Conservation (phyloP, 2,329 filamentous ascomycete species). For the Fusarium longipes region DNA sequence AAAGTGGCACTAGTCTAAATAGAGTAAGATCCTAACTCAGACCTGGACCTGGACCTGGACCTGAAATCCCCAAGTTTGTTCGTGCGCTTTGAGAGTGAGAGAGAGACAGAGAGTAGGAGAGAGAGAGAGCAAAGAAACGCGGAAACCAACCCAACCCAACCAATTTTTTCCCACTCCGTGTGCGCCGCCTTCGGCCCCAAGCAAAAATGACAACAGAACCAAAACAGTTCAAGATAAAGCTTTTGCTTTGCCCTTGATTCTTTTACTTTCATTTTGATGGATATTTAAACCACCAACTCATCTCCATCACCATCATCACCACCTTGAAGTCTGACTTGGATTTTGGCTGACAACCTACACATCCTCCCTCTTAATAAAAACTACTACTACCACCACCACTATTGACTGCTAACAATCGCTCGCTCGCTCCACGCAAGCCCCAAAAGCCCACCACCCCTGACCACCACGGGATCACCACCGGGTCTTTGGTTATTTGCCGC, state of each 20-base stretch:
- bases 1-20: slow-evolving; percentile 30
- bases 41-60: slow-evolving; percentile 13
- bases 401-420: slow-evolving; percentile 15
- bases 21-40: slow-evolving; percentile 18
- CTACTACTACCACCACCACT: slow-evolving; percentile 2
- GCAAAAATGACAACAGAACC: slow-evolving; percentile 56
- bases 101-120: background rate
- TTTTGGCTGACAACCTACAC: background rate
- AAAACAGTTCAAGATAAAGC: slow-evolving; percentile 54
- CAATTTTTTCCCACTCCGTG: slow-evolving; percentile 49
- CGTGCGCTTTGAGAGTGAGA: background rate
- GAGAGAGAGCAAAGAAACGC: slow-evolving; percentile 32
- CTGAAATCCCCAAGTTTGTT: slow-evolving; percentile 30
- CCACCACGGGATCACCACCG: slow-evolving; percentile 47
- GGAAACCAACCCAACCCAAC: slow-evolving; percentile 48
- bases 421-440: slow-evolving; percentile 46
- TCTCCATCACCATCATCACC: slow-evolving; percentile 45
- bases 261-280: slow-evolving; percentile 43
- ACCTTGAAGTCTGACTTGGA: slow-evolving; percentile 22
- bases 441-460: slow-evolving; percentile 48
- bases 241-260: slow-evolving; percentile 45
- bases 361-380: slow-evolving; percentile 1
- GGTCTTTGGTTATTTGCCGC: slow-evolving; percentile 44
- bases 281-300: slow-evolving; percentile 32
- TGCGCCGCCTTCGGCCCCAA: slow-evolving; percentile 55